Conservation (phyloP, 148 eudicot genomes). For the Chenopodium formosanum region DNA sequence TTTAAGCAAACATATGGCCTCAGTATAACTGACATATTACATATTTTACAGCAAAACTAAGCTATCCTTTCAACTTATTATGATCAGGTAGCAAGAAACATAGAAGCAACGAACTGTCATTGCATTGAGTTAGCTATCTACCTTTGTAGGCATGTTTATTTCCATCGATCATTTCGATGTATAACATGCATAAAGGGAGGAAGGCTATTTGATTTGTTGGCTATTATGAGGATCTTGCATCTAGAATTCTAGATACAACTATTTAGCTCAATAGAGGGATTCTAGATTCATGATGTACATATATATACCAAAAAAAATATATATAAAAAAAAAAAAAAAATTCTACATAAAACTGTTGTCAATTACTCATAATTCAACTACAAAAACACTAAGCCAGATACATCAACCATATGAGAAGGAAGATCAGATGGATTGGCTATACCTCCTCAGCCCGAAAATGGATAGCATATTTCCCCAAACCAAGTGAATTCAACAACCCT, state of each 20-base stretch:
- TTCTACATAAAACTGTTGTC: neutral
- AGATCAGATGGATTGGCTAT: neutral
- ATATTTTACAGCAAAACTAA: too few species aligned
- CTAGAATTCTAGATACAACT: neutral
- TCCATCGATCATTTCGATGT: neutral
- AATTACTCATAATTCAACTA: neutral
- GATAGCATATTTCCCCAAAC: conserved; percentile 43
- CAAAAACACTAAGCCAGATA: neutral
- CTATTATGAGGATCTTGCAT: neutral
- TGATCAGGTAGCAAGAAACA: neutral
- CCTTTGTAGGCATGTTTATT: neutral
- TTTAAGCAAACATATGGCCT: too few species aligned
- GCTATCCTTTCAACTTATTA: neutral
- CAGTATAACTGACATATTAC: too few species aligned
- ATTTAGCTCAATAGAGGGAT: neutral
- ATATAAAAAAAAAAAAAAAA: too few species aligned
- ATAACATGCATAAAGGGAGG: neutral
- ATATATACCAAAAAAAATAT: too few species aligned
- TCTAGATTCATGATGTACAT: neutral
- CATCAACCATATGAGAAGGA: neutral
- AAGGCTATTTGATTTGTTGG: neutral
- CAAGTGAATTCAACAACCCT: conserved; percentile 41
- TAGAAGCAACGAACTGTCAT: neutral
- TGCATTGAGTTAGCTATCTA: neutral
- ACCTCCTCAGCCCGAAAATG: conserved; percentile 44